Evolutionary conservation across 2,329 filamentous ascomycete species (phyloP).

Genomic region (Penicillium oxalicum): DNA sequence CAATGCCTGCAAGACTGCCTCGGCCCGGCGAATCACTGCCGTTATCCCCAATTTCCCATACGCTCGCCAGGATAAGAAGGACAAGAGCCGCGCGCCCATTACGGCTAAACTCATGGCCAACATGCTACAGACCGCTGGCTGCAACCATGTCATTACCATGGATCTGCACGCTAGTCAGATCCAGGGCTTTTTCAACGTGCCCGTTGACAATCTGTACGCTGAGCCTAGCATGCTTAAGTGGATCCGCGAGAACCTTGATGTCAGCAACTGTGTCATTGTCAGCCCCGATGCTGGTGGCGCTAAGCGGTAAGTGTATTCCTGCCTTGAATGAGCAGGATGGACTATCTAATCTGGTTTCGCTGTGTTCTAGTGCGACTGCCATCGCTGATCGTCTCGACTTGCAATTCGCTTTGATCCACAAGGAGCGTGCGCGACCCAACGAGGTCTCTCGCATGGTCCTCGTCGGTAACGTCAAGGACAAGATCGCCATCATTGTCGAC

Average conservation of each 20-base stretch:
- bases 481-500: constrained; percentile 91
- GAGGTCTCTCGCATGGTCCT: constrained; percentile 91
- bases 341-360: constrained; percentile 1
- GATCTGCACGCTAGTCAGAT: constrained; percentile 91
- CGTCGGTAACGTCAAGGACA: constrained; percentile 87
- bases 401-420: constrained; percentile 91
- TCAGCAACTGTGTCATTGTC: constrained; percentile 84
- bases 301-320: constrained; percentile 57
- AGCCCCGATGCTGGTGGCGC: constrained; percentile 92
- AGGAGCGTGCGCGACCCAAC: constrained; percentile 85
- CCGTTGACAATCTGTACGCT: constrained; percentile 78
- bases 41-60: constrained; percentile 97
- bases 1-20: constrained; percentile 82
- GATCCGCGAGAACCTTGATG: constrained; percentile 79
- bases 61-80: constrained; percentile 95
- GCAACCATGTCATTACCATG: constrained; percentile 93
- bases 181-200: constrained; percentile 89
- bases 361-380: constrained; percentile 62
- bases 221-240: constrained; percentile 87
- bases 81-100: constrained; percentile 91
- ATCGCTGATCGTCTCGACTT: constrained; percentile 89
- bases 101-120: constrained; percentile 94
- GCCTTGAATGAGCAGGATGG: too few species aligned
- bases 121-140: constrained; percentile 92
- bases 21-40: constrained; percentile 85